Base-by-base conservation (phyloP, 257 asterid species). In the Fraxinus anomala region DNA sequence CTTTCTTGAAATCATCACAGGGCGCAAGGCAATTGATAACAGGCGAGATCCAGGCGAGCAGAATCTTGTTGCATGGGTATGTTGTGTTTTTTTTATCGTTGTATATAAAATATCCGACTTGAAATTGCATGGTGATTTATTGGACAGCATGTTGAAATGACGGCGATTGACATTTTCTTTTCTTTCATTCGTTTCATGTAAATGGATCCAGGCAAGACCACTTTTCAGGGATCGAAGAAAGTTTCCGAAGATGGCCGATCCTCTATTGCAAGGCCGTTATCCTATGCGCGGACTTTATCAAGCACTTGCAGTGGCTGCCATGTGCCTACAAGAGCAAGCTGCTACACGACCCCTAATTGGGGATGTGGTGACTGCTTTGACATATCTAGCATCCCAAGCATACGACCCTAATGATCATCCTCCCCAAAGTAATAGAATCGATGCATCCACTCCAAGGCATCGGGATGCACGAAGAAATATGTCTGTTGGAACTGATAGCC, bases 11-110 rank as follows among this genome's bases (percentile, higher is more conserved):
- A 87, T 95, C 83, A 95, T 95, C 74, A 95, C 99, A 0, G 99
- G 99, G 68, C 93, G 98, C 51, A 95, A 91, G 84, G 99, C 99
- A 71, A 92, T 95, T 42, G 99, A 95, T 82, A 90, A 89, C 76
- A 79, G 87, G 23, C 84, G 91, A 72, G 87, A 80, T n/a, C 86
- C 91, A 0, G 98, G 97, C 49, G 99, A 95, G 89, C 92, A 93
- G 65, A 95, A 95, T 86, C 98, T 95, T 56, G 99, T 95, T 73
- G 99, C 98, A 5, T 95, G 99, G 99, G 99, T 95, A 92, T 68
- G 94, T 77, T 39, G 8, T 16, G 11, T 3, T 75, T 73, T 68
- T 31, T 77, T 36, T 75, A 5, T 1, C 49, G 13, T 5, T 16
- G 73, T 47, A 47, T 47, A 14, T 47, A 61, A 42, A 24, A 63